Evolutionary conservation across 2,329 filamentous ascomycete genomes (phyloP).

Genomic region (Colletotrichum godetiae): DNA sequence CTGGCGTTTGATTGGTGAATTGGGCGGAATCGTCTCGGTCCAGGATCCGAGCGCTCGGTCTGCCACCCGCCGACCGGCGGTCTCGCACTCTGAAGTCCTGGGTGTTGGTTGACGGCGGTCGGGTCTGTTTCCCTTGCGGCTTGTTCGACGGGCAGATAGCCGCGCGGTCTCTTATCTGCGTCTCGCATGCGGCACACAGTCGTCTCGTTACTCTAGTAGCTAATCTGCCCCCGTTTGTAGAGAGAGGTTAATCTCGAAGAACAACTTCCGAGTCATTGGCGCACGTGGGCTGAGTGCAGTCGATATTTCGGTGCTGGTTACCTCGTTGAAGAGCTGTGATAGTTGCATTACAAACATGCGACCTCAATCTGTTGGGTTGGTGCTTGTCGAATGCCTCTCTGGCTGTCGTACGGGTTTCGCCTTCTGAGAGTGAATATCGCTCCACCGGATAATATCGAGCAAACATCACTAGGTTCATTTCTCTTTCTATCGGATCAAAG

Average conservation of each 20-base stretch:
- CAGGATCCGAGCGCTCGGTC: constrained; percentile 14
- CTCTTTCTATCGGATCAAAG: neutral
- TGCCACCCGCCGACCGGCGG: neutral
- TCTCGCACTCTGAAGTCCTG: neutral
- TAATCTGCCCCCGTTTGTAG: neutral
- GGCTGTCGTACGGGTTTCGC: neutral
- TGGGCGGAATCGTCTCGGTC: neutral
- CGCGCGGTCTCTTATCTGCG: neutral
- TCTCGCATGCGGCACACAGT: neutral
- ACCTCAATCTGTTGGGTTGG: neutral
- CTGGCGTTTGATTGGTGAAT: constrained; percentile 10
- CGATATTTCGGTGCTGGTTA: neutral
- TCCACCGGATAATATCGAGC: neutral
- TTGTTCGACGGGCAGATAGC: neutral
- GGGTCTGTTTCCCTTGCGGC: neutral
- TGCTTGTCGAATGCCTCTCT: neutral
- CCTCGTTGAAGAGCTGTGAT: too few relatives aligned
- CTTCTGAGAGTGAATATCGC: neutral
- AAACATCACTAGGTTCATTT: neutral
- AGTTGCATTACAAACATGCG: too few relatives aligned
- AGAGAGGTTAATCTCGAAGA: neutral
- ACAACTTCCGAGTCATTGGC: neutral
- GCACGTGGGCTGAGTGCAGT: neutral
- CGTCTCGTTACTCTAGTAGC: neutral
- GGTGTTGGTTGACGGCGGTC: neutral